These are phyloP conservation scores for Hermanozyma aechmeae DNA, from an alignment of 805 yeast genomes.

Conservation along the genomic window DNA sequence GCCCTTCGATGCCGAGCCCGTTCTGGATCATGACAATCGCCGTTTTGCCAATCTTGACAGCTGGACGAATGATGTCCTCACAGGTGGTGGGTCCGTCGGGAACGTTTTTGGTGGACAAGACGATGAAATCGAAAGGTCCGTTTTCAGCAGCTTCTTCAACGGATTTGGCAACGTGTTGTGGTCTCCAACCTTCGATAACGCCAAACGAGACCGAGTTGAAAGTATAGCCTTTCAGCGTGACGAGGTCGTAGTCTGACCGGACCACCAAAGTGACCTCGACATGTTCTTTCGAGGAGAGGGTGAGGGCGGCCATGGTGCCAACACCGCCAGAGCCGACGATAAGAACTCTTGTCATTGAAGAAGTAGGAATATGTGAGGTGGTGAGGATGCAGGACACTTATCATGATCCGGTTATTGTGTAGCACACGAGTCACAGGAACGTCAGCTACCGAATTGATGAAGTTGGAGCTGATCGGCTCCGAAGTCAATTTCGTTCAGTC, in stretches of 20 bases:
- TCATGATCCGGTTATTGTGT: no score
- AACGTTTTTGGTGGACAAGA: constrained; percentile 24
- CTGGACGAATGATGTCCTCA: constrained; percentile 14
- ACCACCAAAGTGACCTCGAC: constrained; percentile 10
- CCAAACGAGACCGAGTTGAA: constrained; percentile 10
- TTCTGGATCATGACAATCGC: constrained; percentile 54
- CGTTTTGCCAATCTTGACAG: constrained; percentile 18
- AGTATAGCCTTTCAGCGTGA: constrained; percentile 6
- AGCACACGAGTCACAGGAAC: no score
- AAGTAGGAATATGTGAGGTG: no score
- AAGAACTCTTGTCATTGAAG: constrained; percentile 6
- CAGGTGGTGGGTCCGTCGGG: constrained; percentile 15
- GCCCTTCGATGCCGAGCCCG: constrained; percentile 55
- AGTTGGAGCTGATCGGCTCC: no score
- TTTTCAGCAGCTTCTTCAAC: constrained; percentile 7
- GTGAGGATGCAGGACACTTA: no score
- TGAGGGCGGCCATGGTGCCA: constrained; percentile 10
- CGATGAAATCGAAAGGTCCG: constrained; percentile 24
- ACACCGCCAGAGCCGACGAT: constrained; percentile 13
- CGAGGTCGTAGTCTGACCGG: constrained; percentile 9
- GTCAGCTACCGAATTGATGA: no score
- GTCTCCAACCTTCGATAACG: constrained; percentile 7
- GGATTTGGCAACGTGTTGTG: constrained; percentile 4
- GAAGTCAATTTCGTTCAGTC: no score
- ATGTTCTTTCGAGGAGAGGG: constrained; percentile 5